phyloP scores from a whole-genome alignment of 2,329 filamentous ascomycete genomes.

The Aureobasidium vineae region DNA sequence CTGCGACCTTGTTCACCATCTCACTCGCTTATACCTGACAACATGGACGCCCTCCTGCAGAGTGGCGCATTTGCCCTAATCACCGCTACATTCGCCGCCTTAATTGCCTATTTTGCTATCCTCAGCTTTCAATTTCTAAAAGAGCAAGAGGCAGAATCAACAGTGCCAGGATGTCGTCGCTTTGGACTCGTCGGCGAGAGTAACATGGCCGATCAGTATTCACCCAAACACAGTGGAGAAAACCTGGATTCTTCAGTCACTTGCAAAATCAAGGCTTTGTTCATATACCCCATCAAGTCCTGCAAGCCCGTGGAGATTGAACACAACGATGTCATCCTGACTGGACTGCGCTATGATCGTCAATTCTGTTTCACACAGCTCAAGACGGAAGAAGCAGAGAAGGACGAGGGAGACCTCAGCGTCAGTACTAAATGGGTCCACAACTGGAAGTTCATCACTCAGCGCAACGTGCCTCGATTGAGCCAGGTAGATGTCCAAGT shows the following conservation, averaged over 20 bases:
- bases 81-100: background rate
- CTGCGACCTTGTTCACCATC: background rate
- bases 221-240: constrained; percentile 26
- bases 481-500: constrained; percentile 65
- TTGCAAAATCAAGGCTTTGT: constrained; percentile 62
- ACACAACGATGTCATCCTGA: constrained; percentile 61
- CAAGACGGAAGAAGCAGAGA: constrained; percentile 43
- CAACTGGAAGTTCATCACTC: constrained; percentile 69
- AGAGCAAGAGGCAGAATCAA: background rate
- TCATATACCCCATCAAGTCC: constrained; percentile 80
- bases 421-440: constrained; percentile 45
- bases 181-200: constrained; percentile 32
- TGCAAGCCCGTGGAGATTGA: constrained; percentile 73
- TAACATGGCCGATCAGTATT: constrained; percentile 33
- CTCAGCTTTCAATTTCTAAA: background rate
- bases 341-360: constrained; percentile 74
- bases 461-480: constrained; percentile 66
- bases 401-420: constrained; percentile 43
- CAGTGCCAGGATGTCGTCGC: constrained; percentile 32
- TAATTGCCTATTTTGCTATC: background rate
- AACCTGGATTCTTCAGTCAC: background rate
- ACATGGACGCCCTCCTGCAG: background rate
- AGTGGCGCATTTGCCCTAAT: background rate
- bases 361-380: constrained; percentile 78
- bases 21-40: background rate